Evolutionary conservation across 2,329 filamentous ascomycete species (phyloP), one percentile per base, ranked within the genome.

Genomic region (Botryotinia convoluta): DNA sequence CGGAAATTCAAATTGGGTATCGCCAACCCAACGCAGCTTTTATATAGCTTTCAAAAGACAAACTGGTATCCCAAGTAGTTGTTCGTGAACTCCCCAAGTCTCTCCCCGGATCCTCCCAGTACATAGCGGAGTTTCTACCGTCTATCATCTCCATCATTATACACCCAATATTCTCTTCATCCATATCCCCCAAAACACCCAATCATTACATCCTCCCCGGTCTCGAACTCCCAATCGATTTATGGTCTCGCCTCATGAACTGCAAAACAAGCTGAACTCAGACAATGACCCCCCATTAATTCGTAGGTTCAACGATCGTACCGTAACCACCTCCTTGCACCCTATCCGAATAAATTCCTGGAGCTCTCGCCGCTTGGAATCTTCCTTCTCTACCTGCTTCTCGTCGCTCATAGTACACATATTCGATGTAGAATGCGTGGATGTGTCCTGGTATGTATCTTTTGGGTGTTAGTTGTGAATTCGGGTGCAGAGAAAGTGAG

Each of bases 391-490:
- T 83, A 3, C 87, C 86, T 80, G 90, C 87, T 77, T 93, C 90
- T 71, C 86, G 87, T 57, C 91, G 91, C 79, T 93, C 89, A 82
- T 91, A 95, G 84, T 95, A 97, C 75, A 97, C 86, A 81, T 94
- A 97, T 82, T 94, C 90, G 73, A 82, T 73, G 71, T 81, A 81
- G 77, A 81, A 81, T 51, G 80, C 80, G 73, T 81, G 80, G 68
- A 81, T 79, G 59, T 81, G 79, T 48, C 80, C 80, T 4, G 80
- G 80, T 37, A 81, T 74, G 64, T 80, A 81, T 26, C 80, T 81
- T 57, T 37, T 75, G 32, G 94, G 81, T 95, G 44, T 68, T 62
- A 76, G 57, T 35, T 39, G 45, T 48, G 59, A 9, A 4, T 32
- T 42, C 57, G 16, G 14, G 20, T 18, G 42, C 26, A 8, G 63